Percentiles rank a stretch among this genome's conserved stretches.
Evolutionary conservation across 2,329 filamentous ascomycete genomes (phyloP).

Genomic region (Orbilia blumenaviensis): DNA sequence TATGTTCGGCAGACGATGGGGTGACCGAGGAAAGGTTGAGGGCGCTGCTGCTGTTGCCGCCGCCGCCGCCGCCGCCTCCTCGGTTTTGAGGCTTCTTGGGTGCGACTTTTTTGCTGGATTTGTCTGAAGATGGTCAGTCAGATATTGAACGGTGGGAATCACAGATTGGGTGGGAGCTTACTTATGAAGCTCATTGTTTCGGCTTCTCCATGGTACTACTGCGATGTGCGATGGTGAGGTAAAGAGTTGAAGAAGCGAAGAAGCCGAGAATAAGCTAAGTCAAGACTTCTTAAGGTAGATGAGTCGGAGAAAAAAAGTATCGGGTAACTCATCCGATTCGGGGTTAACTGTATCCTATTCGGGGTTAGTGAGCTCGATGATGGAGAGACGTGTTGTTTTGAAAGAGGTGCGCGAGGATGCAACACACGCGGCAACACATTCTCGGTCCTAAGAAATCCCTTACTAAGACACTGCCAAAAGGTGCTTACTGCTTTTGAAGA

Average conservation of each 20-base stretch:
- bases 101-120: constrained; percentile 49
- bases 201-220: constrained; percentile 1
- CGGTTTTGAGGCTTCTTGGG: constrained; percentile 51
- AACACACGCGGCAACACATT: constrained; percentile 19
- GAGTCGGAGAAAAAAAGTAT: constrained; percentile 6
- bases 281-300: too few relatives aligned
- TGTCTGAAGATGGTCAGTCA: constrained; percentile 8
- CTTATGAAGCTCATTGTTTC: constrained; percentile 53
- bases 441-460: not conserved
- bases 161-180: too few relatives aligned
- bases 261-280: not conserved
- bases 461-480: not conserved
- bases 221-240: not conserved
- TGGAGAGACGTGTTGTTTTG: constrained; percentile 6
- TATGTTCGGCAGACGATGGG: constrained; percentile 47
- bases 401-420: not conserved
- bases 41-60: not conserved
- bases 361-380: not conserved
- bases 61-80: constrained; percentile 6
- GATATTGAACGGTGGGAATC: not conserved
- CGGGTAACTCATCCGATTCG: not conserved
- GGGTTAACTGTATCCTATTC: not conserved
- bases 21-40: constrained; percentile 25
- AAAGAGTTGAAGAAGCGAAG: not conserved
- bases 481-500: not conserved